Evolutionary conservation across 495 filamentous ascomycete genomes (phyloP).

Genomic region (Daldinia grandis): DNA sequence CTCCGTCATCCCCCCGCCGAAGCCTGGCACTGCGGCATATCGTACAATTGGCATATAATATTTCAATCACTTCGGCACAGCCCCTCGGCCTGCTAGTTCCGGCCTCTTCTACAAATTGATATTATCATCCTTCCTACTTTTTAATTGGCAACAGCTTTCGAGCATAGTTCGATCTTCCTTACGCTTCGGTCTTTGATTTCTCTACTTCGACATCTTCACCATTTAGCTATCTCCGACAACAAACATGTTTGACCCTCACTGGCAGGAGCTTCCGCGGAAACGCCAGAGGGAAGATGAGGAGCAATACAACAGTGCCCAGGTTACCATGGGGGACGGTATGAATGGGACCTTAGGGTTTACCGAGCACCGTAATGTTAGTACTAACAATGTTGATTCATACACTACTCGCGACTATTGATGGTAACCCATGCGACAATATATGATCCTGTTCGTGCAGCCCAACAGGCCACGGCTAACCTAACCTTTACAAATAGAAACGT

Average conservation of each 20-base stretch:
- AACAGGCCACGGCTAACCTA: slow-evolving; percentile 7
- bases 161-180: background rate
- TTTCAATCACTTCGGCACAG: background rate
- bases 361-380: slow-evolving; percentile 59
- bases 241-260: slow-evolving; percentile 38
- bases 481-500: slow-evolving; percentile 51
- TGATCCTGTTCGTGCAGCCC: background rate
- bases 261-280: slow-evolving; percentile 41
- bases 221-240: background rate
- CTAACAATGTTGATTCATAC: background rate
- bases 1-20: slow-evolving; percentile 20
- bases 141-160: background rate
- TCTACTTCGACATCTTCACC: background rate
- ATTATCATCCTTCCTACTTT: background rate
- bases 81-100: background rate
- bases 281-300: slow-evolving; percentile 38
- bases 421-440: background rate
- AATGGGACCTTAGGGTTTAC: slow-evolving; percentile 52
- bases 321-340: slow-evolving; percentile 16
- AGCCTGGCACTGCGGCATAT: slow-evolving; percentile 3
- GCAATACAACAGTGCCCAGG: slow-evolving; percentile 19
- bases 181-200: background rate
- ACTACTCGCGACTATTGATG: background rate
- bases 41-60: slow-evolving; percentile 9
- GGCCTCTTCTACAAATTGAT: background rate